Conservation (phyloP, 2,329 filamentous ascomycete genomes). For the Huntiella bhutanensis region DNA sequence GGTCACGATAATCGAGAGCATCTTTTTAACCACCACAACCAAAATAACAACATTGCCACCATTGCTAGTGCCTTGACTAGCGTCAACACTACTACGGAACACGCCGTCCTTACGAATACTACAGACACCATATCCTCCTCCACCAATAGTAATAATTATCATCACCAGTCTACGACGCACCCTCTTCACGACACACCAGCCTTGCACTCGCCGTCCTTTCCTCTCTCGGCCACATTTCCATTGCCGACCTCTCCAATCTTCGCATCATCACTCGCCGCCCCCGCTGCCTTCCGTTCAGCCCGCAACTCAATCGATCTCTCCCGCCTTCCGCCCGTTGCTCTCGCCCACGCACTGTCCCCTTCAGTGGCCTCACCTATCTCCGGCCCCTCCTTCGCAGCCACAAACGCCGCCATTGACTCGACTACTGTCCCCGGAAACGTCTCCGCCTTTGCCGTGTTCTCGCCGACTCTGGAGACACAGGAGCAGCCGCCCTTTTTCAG, state of each 20-base stretch:
- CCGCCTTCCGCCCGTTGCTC: not conserved
- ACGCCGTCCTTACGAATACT: no score
- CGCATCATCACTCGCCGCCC: no score
- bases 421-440: not conserved
- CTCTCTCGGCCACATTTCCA: no score
- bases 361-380: not conserved
- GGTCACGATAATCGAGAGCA: not conserved
- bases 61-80: no score
- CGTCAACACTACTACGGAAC: no score
- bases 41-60: not conserved
- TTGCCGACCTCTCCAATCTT: no score
- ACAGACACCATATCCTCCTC: no score
- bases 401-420: not conserved
- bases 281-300: not conserved
- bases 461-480: slow-evolving; percentile 7
- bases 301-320: not conserved
- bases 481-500: slow-evolving; percentile 5
- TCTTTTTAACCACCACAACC: not conserved
- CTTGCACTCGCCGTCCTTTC: no score
- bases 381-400: not conserved
- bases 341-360: not conserved
- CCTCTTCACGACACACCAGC: no score
- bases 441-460: slow-evolving; percentile 5
- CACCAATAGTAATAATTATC: no score
- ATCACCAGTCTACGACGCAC: no score